Percentiles rank a stretch among this genome's conserved stretches.
These are phyloP conservation scores for maize (Zea mays) DNA, from an alignment of 176 grass and related monocot species.

Conservation along the genomic window DNA sequence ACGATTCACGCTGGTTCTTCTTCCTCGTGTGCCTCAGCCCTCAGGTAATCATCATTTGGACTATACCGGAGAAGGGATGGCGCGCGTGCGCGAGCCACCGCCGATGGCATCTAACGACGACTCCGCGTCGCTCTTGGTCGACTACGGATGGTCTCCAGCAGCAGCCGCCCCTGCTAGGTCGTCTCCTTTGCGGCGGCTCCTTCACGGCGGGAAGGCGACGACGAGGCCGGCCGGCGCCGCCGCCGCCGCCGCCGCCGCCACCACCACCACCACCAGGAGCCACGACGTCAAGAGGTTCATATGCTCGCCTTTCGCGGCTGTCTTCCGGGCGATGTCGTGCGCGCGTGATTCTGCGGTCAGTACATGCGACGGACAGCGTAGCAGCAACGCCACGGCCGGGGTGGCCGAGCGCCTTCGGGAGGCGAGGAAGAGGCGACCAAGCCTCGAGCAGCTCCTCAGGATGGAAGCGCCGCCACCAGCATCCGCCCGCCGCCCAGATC, in stretches of 20 bases:
- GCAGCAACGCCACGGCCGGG: not conserved
- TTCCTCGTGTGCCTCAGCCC: not conserved
- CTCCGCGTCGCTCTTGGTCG: constrained; percentile 15
- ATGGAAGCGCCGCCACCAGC: constrained; percentile 21
- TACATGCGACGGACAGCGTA: not conserved
- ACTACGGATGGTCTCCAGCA: not conserved
- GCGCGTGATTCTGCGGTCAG: not conserved
- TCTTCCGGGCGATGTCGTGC: constrained; percentile 15
- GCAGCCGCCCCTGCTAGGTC: not conserved
- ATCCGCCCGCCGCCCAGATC: not conserved
- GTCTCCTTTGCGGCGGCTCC: constrained; percentile 10
- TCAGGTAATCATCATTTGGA: not conserved
- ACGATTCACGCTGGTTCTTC: not conserved
- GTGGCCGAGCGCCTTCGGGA: not conserved
- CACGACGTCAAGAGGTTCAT: constrained; percentile 17
- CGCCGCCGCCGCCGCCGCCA: not conserved
- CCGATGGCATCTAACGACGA: not conserved
- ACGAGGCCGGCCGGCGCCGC: not conserved
- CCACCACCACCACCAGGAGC: not conserved
- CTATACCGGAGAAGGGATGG: not conserved
- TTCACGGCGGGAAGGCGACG: not conserved
- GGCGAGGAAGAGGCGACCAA: not conserved
- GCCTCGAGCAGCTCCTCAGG: constrained; percentile 44
- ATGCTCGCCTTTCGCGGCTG: constrained; percentile 14
- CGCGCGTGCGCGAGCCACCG: not conserved